These are phyloP conservation scores for Paecilomyces niveus DNA, from an alignment of 2,329 filamentous ascomycete species.

Conservation along the genomic window DNA sequence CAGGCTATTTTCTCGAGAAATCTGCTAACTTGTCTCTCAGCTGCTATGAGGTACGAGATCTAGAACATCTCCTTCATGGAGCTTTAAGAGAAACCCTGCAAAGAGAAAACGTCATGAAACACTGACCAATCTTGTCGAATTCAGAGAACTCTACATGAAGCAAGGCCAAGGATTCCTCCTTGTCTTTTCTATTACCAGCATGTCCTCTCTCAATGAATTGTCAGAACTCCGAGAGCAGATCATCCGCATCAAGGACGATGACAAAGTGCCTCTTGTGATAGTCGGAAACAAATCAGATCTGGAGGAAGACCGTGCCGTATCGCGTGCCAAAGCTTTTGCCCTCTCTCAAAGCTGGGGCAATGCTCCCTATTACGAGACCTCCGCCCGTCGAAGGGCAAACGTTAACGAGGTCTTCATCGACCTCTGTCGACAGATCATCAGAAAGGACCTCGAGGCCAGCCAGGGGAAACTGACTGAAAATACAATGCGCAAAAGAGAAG, in stretches of 20 bases:
- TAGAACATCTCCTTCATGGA: background rate
- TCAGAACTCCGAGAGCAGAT: slow-evolving; percentile 80
- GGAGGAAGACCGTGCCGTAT: slow-evolving; percentile 74
- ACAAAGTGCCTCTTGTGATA: slow-evolving; percentile 77
- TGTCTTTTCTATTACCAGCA: slow-evolving; percentile 85
- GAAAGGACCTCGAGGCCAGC: slow-evolving; percentile 50
- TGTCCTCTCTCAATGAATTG: slow-evolving; percentile 75
- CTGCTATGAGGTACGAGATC: slow-evolving; percentile 49
- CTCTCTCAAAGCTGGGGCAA: slow-evolving; percentile 81
- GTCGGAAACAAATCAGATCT: slow-evolving; percentile 89
- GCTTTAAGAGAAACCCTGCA: background rate
- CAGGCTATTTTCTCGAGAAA: background rate
- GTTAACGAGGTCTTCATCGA: slow-evolving; percentile 87
- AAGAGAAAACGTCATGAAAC: background rate
- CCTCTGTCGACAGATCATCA: slow-evolving; percentile 74
- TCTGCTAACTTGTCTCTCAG: slow-evolving; percentile 22
- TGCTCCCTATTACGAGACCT: slow-evolving; percentile 86
- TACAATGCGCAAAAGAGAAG: slow-evolving; percentile 27
- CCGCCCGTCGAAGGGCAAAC: slow-evolving; percentile 73
- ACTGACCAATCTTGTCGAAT: background rate
- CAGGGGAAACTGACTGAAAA: slow-evolving; percentile 23
- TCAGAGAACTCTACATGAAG: slow-evolving; percentile 82
- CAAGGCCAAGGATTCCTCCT: slow-evolving; percentile 85
- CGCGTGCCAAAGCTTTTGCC: slow-evolving; percentile 70
- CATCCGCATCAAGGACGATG: slow-evolving; percentile 82